Evolutionary conservation across 1,284 basidiomycete genomes (phyloP), one percentile per base, ranked within the genome.

Genomic region (Acaromyces ingoldii): DNA sequence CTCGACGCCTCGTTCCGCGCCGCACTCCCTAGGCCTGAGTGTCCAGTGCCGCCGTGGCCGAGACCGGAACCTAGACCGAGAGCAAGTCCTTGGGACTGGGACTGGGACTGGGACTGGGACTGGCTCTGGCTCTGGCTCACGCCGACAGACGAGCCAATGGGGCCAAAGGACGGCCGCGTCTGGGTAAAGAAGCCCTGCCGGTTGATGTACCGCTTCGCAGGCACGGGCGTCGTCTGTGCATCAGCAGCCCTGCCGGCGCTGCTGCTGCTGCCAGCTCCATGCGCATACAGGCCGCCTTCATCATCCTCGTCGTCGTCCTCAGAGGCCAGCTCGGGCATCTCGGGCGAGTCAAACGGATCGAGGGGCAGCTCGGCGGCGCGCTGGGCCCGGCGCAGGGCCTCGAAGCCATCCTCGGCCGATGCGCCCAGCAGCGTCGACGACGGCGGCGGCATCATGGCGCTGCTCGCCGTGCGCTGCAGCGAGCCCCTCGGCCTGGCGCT

Each of bases 131-230:
- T 51, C 25, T 54, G 52, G 30, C n/a, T 51, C 46, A 26, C 24
- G 10, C 40, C 25, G 9, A 15, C n/a, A 7, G 10, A 11, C n/a
- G n/a, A n/a, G n/a, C n/a, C n/a, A n/a, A n/a, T n/a, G n/a, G n/a
- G n/a, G n/a, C n/a, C n/a, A 15, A 46, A 29, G 15, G 19, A 15
- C 2, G 66, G 70, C 55, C 63, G 68, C 28, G 70, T 72, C 54
- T 72, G 70, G 1, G 70, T 72, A 33, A 69, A 70, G 47, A 70
- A 72, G 6, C 70, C 70, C 11, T 70, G 65, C 19, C 56, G 49
- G 38, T 72, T 72, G 52, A 72, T 54, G 50, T 72, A 72, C 57
- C 48, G 31, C 26, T n/a, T 49, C 17, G 36, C 21, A 42, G 40
- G 6, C 30, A 19, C 10, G 21, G 13, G 9, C 22, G 41, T 5